Conservation (phyloP, 192 early-diverging fungal genomes). For the Chytriomyces hyalinus region DNA sequence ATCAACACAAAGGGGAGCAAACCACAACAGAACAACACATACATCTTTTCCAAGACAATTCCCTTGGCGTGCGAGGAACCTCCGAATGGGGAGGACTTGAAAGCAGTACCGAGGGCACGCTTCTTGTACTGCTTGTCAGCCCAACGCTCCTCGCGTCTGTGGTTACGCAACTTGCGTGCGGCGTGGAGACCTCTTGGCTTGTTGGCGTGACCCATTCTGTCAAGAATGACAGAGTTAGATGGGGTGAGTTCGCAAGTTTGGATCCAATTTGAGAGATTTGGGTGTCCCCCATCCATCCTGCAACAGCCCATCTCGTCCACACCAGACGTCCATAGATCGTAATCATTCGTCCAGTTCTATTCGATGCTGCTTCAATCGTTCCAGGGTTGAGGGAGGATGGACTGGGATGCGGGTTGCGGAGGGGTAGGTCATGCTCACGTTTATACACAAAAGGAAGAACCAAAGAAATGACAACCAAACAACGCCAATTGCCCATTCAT, state of each 20-base stretch:
- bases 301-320: background rate
- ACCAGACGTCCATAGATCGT: background rate
- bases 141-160: slow-evolving; percentile 98
- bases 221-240: background rate
- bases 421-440: background rate
- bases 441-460: background rate
- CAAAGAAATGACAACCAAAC: no score
- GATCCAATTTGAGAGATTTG: background rate
- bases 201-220: slow-evolving; percentile 45
- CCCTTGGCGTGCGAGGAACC: slow-evolving; percentile 99
- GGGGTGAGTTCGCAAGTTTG: background rate
- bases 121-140: slow-evolving; percentile 99
- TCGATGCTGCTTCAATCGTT: background rate
- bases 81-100: slow-evolving; percentile 98
- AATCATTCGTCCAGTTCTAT: background rate
- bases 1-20: background rate
- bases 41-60: slow-evolving; percentile 99
- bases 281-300: background rate
- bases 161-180: slow-evolving; percentile 97
- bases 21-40: slow-evolving; percentile 37
- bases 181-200: slow-evolving; percentile 98
- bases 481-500: no score
- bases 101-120: slow-evolving; percentile 97
- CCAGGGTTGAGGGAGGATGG: background rate
- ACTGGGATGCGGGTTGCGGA: background rate